Base-by-base conservation (phyloP, 495 filamentous ascomycete genomes). In the Tuber microsphaerosporum region DNA sequence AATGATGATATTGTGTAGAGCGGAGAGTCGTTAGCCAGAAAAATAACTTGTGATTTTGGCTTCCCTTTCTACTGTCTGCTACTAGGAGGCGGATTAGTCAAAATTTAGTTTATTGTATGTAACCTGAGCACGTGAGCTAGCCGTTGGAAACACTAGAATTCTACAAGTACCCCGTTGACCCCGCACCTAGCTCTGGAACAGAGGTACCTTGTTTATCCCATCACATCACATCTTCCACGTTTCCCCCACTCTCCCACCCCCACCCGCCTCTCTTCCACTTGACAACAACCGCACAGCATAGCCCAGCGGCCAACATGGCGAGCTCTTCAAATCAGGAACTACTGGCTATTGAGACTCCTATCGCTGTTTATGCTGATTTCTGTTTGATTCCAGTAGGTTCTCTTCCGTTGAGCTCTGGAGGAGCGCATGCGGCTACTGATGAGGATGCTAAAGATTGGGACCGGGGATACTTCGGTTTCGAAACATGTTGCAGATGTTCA, bases 401-500 rank as follows among this genome's bases (percentile, higher is more conserved):
- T 19, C 46, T 65, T 42, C 22, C 31, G 31, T 42, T 31, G 10
- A 39, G 37, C 16, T 43, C 46, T 72, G 45, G 70, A 6, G 42
- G 61, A 74, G 76, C 75, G 39, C 39, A 45, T 74, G 48, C 34
- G 20, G 43, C 42, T 69, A 46, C 74, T 71, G 43, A 72, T 17
- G 72, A 37, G 26, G 22, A 51, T 41, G 20, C 14, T 69, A 79
- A 74, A 93, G 92, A 88, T 97, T 76, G 95, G 95, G 77, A 97
- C 94, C 1, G 87, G 87, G 39, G 90, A 87, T 8, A 88, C 92
- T 46, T 97, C 93, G 14, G 94, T 99, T 34, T 93, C 93, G 1
- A 86, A 90, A 71, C 92, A 97, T 84, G 89, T 99, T 45, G 94
- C 95, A 61, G 89, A 91, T 61, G 93, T 99, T 68, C 94, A 98